These are phyloP conservation scores for Polytrichum formosum DNA, from an alignment of 225 moss, liverwort and hornwort genomes.

Conservation along the genomic window DNA sequence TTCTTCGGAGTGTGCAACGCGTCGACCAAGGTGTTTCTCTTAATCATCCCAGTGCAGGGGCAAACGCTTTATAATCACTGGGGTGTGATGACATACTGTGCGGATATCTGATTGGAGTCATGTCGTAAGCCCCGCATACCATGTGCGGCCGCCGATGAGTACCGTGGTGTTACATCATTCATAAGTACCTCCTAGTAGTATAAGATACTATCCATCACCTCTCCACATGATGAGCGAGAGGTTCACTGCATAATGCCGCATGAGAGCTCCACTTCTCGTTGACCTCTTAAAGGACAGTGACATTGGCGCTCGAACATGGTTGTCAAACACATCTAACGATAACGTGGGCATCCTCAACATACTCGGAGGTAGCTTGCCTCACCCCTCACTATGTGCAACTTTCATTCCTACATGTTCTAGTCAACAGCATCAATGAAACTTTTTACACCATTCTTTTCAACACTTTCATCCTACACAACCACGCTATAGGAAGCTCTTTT, in stretches of 20 bases:
- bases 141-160: no score
- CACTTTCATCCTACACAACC: background rate
- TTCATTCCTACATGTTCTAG: background rate
- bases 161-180: no score
- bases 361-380: constrained; percentile 32
- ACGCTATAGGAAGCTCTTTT: constrained; percentile 2
- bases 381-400: constrained; percentile 6
- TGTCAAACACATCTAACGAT: constrained; percentile 2
- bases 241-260: background rate
- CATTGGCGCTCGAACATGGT: constrained; percentile 2
- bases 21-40: background rate
- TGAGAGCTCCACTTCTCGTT: background rate
- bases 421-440: background rate
- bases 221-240: no score
- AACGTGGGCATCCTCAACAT: constrained; percentile 27
- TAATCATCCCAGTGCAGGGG: background rate
- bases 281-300: background rate
- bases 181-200: no score
- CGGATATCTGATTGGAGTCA: no score
- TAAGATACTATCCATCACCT: no score
- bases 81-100: no score
- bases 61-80: no score
- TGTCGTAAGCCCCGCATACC: no score
- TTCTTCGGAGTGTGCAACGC: constrained; percentile 5
- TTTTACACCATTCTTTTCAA: background rate